Conservation (phyloP, 2,329 filamentous ascomycete species). For the Epicoccum nigrum region DNA sequence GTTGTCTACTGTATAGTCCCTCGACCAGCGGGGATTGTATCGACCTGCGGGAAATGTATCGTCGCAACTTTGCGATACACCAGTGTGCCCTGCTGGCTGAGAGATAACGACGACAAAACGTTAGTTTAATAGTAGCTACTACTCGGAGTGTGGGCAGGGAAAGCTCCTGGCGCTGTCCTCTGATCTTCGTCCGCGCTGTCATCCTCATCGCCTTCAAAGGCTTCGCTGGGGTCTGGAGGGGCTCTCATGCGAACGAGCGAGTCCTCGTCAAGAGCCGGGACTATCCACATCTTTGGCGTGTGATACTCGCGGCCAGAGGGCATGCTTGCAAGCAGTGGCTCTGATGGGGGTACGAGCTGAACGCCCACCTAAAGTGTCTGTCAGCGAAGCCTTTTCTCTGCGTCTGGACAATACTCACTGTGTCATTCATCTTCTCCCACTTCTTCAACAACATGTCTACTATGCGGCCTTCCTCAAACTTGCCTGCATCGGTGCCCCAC, state of each 20-base stretch:
- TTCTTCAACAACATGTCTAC: constrained; percentile 86
- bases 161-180: constrained; percentile 40
- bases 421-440: constrained; percentile 93
- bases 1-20: neutral
- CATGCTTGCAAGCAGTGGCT: constrained; percentile 75
- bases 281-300: constrained; percentile 69
- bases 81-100: neutral
- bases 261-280: constrained; percentile 68
- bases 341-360: constrained; percentile 74
- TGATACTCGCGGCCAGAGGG: constrained; percentile 90
- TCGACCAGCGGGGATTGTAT: neutral
- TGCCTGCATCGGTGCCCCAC: constrained; percentile 86
- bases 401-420: constrained; percentile 60
- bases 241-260: constrained; percentile 65
- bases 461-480: constrained; percentile 81
- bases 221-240: constrained; percentile 58
- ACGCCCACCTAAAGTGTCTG: constrained; percentile 70
- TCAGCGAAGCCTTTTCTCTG: neutral
- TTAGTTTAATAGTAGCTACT: constrained; percentile 40
- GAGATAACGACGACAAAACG: neutral
- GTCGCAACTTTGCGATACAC: neutral
- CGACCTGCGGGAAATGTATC: no score
- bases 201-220: constrained; percentile 45
- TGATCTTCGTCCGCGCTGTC: constrained; percentile 47
- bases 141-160: constrained; percentile 43